Evolutionary conservation across 345 rosid genomes (phyloP).

Genomic region (Gossypium raimondii): DNA sequence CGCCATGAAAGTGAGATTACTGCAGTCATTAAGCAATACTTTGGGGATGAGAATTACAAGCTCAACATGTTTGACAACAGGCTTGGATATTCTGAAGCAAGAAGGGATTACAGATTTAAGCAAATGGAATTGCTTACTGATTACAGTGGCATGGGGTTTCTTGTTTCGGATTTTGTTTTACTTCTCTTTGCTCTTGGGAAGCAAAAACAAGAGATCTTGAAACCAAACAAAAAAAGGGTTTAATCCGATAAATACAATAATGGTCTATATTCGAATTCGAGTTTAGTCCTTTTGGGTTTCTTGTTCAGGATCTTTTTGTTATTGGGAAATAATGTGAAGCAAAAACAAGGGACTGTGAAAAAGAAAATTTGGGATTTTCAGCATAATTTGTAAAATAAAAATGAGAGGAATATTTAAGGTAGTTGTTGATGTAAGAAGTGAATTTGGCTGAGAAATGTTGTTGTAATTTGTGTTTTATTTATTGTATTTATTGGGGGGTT

Average conservation of each 20-base stretch:
- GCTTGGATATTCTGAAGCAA: slow-evolving; percentile 53
- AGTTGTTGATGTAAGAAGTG: not conserved
- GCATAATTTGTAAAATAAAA: no score
- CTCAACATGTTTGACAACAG: slow-evolving; percentile 76
- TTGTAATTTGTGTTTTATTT: not conserved
- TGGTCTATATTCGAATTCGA: no score
- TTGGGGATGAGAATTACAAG: slow-evolving; percentile 59
- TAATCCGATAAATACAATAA: no score
- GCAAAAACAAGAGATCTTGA: slow-evolving; percentile 25
- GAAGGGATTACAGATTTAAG: slow-evolving; percentile 66
- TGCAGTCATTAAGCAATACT: slow-evolving; percentile 45
- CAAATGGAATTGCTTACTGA: slow-evolving; percentile 73
- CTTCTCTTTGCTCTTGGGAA: slow-evolving; percentile 48
- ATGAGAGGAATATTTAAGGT: no score
- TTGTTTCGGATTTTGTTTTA: slow-evolving; percentile 77
- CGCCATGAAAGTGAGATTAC: slow-evolving; percentile 42
- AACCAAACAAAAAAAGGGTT: slow-evolving; percentile 62
- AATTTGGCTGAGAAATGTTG: not conserved
- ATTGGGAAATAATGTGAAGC: no score
- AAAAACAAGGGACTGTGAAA: no score
- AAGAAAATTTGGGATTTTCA: no score
- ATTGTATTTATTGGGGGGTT: not conserved
- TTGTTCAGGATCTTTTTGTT: no score
- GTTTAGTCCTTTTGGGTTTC: no score
- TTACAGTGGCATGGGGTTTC: slow-evolving; percentile 89